Percentiles rank a stretch among this genome's conserved stretches.
These are phyloP conservation scores for Penicilliopsis zonata DNA, from an alignment of 495 filamentous ascomycete genomes.

Conservation along the genomic window DNA sequence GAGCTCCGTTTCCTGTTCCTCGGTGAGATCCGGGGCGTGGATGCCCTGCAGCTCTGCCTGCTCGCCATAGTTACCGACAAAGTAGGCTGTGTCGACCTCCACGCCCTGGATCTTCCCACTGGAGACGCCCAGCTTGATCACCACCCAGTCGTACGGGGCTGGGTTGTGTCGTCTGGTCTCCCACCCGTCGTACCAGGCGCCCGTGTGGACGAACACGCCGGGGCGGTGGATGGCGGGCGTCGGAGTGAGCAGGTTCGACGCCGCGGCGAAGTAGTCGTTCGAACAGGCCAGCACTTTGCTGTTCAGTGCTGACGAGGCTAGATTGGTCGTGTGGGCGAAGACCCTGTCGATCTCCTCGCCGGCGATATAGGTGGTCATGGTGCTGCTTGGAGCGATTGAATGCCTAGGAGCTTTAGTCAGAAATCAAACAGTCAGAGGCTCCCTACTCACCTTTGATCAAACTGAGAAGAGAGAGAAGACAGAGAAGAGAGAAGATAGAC, in stretches of 20 bases:
- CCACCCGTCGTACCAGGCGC: constrained; percentile 95
- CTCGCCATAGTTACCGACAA: constrained; percentile 79
- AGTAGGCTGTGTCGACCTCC: constrained; percentile 80
- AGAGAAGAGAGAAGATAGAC: background rate
- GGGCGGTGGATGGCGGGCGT: constrained; percentile 62
- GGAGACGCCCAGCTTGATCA: constrained; percentile 68
- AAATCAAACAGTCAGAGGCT: too few relatives aligned
- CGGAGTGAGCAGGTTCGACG: constrained; percentile 66
- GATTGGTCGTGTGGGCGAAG: constrained; percentile 52
- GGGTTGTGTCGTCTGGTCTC: constrained; percentile 83
- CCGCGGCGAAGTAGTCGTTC: constrained; percentile 84
- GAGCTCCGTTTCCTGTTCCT: constrained; percentile 47
- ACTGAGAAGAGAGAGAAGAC: background rate
- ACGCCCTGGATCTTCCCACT: constrained; percentile 65
- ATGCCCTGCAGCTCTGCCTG: constrained; percentile 72
- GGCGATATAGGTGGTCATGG: constrained; percentile 20
- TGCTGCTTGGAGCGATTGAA: constrained; percentile 1
- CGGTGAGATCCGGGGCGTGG: constrained; percentile 39
- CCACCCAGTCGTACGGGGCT: constrained; percentile 70
- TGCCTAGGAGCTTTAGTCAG: too few relatives aligned
- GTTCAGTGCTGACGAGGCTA: constrained; percentile 63
- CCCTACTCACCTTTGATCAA: too few relatives aligned
- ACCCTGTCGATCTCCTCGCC: constrained; percentile 55
- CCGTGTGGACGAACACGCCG: constrained; percentile 73
- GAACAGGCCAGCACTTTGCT: constrained; percentile 64